phyloP scores from a whole-genome alignment of 164 flowering plant genomes.

The Amborella trichopoda region DNA sequence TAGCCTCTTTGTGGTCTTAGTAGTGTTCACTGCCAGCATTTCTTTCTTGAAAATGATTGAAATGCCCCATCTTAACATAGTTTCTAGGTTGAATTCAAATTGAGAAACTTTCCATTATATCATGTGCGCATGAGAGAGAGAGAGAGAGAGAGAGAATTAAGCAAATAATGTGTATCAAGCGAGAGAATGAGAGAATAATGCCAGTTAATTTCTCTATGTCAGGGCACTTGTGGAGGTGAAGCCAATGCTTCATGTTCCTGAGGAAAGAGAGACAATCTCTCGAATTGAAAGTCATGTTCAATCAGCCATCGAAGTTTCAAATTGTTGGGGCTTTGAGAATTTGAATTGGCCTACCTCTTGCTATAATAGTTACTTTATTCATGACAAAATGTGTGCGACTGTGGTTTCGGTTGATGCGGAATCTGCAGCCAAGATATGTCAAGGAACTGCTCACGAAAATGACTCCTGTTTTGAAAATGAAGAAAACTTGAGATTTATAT shows the following conservation, averaged over 20 bases:
- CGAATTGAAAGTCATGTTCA: slow-evolving; percentile 15
- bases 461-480: slow-evolving; percentile 13
- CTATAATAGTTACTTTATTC: slow-evolving; percentile 45
- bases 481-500: slow-evolving; percentile 29
- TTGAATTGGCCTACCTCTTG: slow-evolving; percentile 56
- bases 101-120: too few relatives aligned
- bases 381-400: slow-evolving; percentile 40
- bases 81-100: too few relatives aligned
- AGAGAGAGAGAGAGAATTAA: too few relatives aligned
- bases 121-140: too few relatives aligned
- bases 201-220: slow-evolving; percentile 14
- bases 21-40: too few relatives aligned
- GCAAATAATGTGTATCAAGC: too few relatives aligned
- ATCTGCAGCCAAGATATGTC: slow-evolving; percentile 32
- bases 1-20: too few relatives aligned
- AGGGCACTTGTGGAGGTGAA: slow-evolving; percentile 91
- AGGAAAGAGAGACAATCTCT: slow-evolving; percentile 15
- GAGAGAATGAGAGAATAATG: too few relatives aligned
- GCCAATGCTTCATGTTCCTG: slow-evolving; percentile 53
- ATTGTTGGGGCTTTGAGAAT: slow-evolving; percentile 47
- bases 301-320: slow-evolving; percentile 3
- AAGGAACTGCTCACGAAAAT: slow-evolving; percentile 3
- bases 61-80: too few relatives aligned
- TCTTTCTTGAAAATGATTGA: too few relatives aligned
- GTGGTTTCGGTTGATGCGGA: slow-evolving; percentile 36